These are phyloP conservation scores for Debaryomyces coudertii DNA, from an alignment of 1,139 yeast species.

Conservation along the genomic window DNA sequence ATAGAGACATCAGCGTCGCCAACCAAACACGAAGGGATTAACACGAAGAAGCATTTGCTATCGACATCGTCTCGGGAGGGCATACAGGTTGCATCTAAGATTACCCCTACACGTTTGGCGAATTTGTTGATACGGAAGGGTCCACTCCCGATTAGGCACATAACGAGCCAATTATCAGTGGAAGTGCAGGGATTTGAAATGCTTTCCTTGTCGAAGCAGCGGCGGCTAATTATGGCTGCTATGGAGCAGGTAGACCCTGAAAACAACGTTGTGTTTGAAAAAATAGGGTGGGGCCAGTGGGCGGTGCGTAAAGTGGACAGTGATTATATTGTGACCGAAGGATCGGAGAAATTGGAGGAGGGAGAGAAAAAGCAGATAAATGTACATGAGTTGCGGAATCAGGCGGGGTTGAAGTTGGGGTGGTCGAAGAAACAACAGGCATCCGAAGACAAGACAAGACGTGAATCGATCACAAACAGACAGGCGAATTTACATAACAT, in stretches of 20 bases:
- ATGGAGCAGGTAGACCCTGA: slow-evolving; percentile 67
- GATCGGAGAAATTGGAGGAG: slow-evolving; percentile 30
- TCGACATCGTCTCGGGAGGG: slow-evolving; percentile 89
- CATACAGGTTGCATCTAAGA: slow-evolving; percentile 83
- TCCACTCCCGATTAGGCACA: slow-evolving; percentile 88
- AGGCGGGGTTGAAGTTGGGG: slow-evolving; percentile 44
- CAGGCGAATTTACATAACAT: slow-evolving; percentile 49
- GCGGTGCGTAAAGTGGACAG: slow-evolving; percentile 66
- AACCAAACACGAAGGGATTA: slow-evolving; percentile 3
- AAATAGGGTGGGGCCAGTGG: slow-evolving; percentile 99
- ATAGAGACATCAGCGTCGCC: slow-evolving; percentile 5
- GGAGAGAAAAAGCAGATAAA: slow-evolving; percentile 39
- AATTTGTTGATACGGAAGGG: slow-evolving; percentile 71
- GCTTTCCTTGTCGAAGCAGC: slow-evolving; percentile 82
- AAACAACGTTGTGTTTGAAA: slow-evolving; percentile 75
- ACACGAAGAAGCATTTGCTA: slow-evolving; percentile 35
- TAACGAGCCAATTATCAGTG: slow-evolving; percentile 73
- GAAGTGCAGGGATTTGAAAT: slow-evolving; percentile 82
- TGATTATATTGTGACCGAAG: slow-evolving; percentile 52
- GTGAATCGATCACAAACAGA: slow-evolving; percentile 60
- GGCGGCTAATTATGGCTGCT: slow-evolving; percentile 87
- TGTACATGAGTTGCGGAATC: slow-evolving; percentile 43
- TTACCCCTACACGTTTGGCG: slow-evolving; percentile 80
- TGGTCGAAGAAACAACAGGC: slow-evolving; percentile 42
- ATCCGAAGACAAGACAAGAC: slow-evolving; percentile 25